Conservation (phyloP, 495 filamentous ascomycete genomes). For the Neurospora sp. region DNA sequence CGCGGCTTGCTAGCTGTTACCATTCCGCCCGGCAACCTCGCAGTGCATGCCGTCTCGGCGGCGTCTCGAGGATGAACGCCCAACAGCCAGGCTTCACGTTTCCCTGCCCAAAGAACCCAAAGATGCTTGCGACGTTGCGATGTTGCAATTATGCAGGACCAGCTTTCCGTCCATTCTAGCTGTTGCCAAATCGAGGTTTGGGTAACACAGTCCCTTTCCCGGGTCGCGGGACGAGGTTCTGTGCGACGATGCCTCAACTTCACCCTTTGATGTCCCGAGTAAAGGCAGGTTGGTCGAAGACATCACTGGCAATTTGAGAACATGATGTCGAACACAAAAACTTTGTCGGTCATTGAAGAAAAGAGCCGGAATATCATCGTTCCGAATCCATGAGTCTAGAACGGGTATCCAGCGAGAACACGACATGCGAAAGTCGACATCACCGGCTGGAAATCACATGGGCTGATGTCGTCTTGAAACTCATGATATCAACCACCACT, state of each 20-base stretch:
- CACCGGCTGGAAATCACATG: neutral
- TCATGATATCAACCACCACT: neutral
- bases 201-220: neutral
- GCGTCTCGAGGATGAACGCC: neutral
- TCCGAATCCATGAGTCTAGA: neutral
- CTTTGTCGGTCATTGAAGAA: neutral
- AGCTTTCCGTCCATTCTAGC: neutral
- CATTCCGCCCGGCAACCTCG: neutral
- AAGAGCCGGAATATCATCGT: neutral
- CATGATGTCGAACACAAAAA: neutral
- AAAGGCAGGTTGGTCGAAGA: neutral
- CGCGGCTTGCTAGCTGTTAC: neutral
- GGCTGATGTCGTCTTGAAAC: neutral
- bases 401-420: neutral
- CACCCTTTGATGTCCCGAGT: neutral
- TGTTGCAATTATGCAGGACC: neutral
- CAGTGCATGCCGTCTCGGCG: neutral
- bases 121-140: neutral
- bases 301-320: neutral
- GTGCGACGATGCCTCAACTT: neutral
- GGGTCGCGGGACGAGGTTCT: neutral
- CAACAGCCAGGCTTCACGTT: neutral
- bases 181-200: neutral
- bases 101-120: neutral
- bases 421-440: neutral